Evolutionary conservation across 169 alveolate species (phyloP).

Genomic region (Plasmodium malariae): DNA sequence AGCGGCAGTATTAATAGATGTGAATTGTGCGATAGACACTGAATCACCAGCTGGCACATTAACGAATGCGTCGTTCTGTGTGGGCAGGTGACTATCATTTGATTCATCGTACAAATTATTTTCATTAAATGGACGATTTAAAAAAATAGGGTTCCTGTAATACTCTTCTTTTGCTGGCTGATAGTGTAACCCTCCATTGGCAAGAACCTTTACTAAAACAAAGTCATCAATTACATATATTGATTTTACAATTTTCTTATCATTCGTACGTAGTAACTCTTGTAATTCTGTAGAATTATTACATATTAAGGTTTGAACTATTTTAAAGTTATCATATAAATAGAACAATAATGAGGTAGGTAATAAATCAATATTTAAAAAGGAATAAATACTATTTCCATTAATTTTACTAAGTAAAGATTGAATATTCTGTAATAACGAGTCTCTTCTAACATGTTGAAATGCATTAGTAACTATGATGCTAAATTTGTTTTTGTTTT

Average conservation of each 20-base stretch:
- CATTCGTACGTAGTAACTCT: slow-evolving; percentile 26
- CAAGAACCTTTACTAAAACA: slow-evolving; percentile 42
- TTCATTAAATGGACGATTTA: background rate
- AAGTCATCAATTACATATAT: slow-evolving; percentile 60
- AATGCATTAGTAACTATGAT: slow-evolving; percentile 73
- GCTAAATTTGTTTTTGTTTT: slow-evolving; percentile 20
- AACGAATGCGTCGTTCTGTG: background rate
- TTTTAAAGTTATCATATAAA: slow-evolving; percentile 58
- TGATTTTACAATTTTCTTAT: slow-evolving; percentile 25
- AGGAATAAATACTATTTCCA: slow-evolving; percentile 60
- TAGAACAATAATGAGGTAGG: slow-evolving; percentile 68
- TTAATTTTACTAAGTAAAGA: slow-evolving; percentile 13
- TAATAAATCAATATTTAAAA: slow-evolving; percentile 32
- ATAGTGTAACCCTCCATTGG: slow-evolving; percentile 53
- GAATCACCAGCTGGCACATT: too few species aligned
- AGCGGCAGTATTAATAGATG: too few species aligned
- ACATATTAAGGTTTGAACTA: slow-evolving; percentile 52
- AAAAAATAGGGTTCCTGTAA: slow-evolving; percentile 18
- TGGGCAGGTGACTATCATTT: too few species aligned
- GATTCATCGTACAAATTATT: background rate
- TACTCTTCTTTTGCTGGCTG: slow-evolving; percentile 56
- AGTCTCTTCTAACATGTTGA: slow-evolving; percentile 40
- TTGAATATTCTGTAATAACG: slow-evolving; percentile 28
- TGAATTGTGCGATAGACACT: too few species aligned
- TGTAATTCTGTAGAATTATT: slow-evolving; percentile 58